A percentile compares a stretch with the other conserved stretches of the same genome.
These are phyloP conservation scores for Wickerhamiella bombiphila DNA, from an alignment of 805 yeast species.

Conservation along the genomic window DNA sequence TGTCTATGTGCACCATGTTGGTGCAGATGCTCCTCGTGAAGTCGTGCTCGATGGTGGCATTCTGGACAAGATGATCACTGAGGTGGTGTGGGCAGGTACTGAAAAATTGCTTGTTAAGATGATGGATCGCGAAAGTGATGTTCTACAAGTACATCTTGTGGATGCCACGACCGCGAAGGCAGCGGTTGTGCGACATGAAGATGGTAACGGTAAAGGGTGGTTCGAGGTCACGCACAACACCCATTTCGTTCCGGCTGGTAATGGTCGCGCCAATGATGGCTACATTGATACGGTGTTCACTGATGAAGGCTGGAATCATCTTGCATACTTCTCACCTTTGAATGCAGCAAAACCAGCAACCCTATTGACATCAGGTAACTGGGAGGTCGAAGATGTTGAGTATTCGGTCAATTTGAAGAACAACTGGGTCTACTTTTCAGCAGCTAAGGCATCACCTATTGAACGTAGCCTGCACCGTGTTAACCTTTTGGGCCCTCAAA, in stretches of 20 bases:
- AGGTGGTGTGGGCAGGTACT: slow-evolving; percentile 56
- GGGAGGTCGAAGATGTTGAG: slow-evolving; percentile 79
- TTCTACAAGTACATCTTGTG: slow-evolving; percentile 41
- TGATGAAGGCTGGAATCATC: slow-evolving; percentile 44
- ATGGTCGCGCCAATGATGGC: slow-evolving; percentile 40
- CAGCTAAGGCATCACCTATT: slow-evolving; percentile 62
- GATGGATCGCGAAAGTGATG: slow-evolving; percentile 53
- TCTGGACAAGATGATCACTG: slow-evolving; percentile 41
- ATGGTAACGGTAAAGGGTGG: slow-evolving; percentile 43
- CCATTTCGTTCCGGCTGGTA: slow-evolving; percentile 39
- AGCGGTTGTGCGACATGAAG: neutral
- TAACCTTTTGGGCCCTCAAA: slow-evolving; percentile 32
- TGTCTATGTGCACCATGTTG: slow-evolving; percentile 33
- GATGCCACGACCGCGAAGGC: slow-evolving; percentile 27
- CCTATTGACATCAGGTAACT: slow-evolving; percentile 57
- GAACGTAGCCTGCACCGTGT: slow-evolving; percentile 77
- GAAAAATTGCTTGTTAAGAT: slow-evolving; percentile 37
- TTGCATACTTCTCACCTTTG: slow-evolving; percentile 74
- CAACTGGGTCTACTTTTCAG: slow-evolving; percentile 46
- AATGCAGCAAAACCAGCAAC: slow-evolving; percentile 33
- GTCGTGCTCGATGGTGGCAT: slow-evolving; percentile 7
- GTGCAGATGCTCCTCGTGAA: slow-evolving; percentile 15
- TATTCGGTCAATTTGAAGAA: slow-evolving; percentile 33
- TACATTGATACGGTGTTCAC: slow-evolving; percentile 54
- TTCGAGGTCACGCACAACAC: slow-evolving; percentile 62